Evolutionary conservation across 2,329 filamentous ascomycete genomes (phyloP).

Genomic region (Fusarium humuli): DNA sequence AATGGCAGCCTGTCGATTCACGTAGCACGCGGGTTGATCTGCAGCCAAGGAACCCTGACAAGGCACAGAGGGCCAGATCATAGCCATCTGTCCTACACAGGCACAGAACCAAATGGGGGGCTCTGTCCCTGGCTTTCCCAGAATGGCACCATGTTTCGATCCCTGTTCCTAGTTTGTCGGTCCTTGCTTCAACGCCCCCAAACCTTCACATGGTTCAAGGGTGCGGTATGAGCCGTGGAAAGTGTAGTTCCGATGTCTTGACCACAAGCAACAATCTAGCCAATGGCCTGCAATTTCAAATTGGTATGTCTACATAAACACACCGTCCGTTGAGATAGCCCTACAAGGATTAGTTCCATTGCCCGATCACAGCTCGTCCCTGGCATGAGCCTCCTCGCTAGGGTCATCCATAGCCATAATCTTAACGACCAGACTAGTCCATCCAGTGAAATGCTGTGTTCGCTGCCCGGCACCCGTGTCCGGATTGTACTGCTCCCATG

Average conservation of each 20-base stretch:
- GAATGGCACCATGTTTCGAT: constrained; percentile 27
- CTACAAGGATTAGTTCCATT: constrained; percentile 3
- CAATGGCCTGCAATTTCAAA: constrained; percentile 4
- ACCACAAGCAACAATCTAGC: background rate
- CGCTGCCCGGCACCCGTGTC: constrained; percentile 93
- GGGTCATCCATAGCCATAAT: constrained; percentile 94
- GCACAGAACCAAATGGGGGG: constrained; percentile 6
- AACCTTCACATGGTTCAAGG: constrained; percentile 29
- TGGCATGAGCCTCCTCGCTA: constrained; percentile 47
- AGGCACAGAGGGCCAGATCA: constrained; percentile 9
- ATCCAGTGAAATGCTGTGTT: constrained; percentile 97
- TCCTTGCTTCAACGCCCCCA: constrained; percentile 8
- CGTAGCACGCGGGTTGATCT: constrained; percentile 16
- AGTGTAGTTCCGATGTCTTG: constrained; percentile 21
- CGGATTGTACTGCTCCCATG: constrained; percentile 98
- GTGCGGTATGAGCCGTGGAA: constrained; percentile 23
- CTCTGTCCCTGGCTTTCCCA: constrained; percentile 27
- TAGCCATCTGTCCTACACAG: constrained; percentile 17
- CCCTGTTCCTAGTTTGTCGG: background rate
- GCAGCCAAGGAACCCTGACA: constrained; percentile 26
- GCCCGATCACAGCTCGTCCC: constrained; percentile 61
- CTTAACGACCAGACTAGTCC: constrained; percentile 98
- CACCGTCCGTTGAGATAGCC: constrained; percentile 9
- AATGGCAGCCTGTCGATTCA: constrained; percentile 25
- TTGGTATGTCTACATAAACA: constrained; percentile 17